These are phyloP conservation scores for Teunomyces panamensis DNA, from an alignment of 805 yeast species.

Conservation along the genomic window DNA sequence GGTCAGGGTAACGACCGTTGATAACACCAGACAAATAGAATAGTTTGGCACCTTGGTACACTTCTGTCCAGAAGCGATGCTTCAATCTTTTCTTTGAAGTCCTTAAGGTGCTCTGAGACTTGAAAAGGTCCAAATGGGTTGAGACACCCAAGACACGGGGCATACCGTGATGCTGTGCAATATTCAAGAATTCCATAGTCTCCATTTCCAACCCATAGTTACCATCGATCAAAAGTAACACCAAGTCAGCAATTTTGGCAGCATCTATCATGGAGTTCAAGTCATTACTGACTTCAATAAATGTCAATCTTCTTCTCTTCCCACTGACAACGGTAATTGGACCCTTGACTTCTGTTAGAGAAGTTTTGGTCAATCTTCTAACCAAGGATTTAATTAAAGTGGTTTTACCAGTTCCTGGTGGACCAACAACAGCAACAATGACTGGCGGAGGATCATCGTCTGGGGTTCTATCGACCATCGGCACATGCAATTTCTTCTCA, in stretches of 20 bases:
- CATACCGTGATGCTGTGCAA: constrained; percentile 98
- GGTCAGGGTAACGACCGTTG: constrained; percentile 96
- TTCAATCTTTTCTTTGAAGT: constrained; percentile 89
- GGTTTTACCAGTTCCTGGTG: constrained; percentile 97
- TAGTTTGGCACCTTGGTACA: constrained; percentile 94
- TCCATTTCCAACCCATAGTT: constrained; percentile 99
- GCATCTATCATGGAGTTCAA: constrained; percentile 94
- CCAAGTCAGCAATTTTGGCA: constrained; percentile 92
- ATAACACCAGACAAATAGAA: constrained; percentile 93
- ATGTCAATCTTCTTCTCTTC: constrained; percentile 86
- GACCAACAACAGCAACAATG: constrained; percentile 95
- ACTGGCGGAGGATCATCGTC: constrained; percentile 98
- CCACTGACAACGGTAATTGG: constrained; percentile 97
- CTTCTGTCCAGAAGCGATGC: constrained; percentile 98
- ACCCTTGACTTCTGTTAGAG: constrained; percentile 83
- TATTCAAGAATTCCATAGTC: constrained; percentile 95
- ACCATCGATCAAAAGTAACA: constrained; percentile 87
- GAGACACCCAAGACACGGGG: constrained; percentile 95
- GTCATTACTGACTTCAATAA: constrained; percentile 90
- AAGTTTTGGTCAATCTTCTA: constrained; percentile 81
- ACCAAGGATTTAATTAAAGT: constrained; percentile 88
- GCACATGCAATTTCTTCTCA: constrained; percentile 88
- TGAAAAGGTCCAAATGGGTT: constrained; percentile 93
- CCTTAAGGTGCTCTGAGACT: constrained; percentile 81
- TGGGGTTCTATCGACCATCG: constrained; percentile 96